These are phyloP conservation scores for Geopyxis carbonaria DNA, from an alignment of 495 filamentous ascomycete species.

Conservation along the genomic window DNA sequence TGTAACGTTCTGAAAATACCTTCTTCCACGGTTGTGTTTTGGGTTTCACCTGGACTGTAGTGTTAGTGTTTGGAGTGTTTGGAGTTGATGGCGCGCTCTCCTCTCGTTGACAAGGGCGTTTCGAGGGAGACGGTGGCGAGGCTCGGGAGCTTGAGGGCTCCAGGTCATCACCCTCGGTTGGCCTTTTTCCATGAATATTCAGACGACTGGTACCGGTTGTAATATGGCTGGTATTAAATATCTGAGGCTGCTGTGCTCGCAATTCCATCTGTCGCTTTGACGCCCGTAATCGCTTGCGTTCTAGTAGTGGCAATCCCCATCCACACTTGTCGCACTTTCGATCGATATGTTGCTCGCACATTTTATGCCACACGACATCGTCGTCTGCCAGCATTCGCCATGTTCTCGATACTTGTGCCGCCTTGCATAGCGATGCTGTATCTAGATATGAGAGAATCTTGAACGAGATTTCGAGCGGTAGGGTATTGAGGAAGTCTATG, in stretches of 20 bases:
- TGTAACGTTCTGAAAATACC: constrained; percentile 73
- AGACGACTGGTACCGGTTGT: constrained; percentile 17
- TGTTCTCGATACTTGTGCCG: constrained; percentile 77
- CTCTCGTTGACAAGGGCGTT: constrained; percentile 19
- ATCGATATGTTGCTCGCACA: constrained; percentile 98
- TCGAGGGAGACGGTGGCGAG: constrained; percentile 8
- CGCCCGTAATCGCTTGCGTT: constrained; percentile 70
- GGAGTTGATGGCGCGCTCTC: constrained; percentile 8
- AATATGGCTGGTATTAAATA: constrained; percentile 17
- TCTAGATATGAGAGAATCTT: constrained; percentile 88
- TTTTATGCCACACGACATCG: constrained; percentile 94
- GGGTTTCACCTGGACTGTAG: constrained; percentile 26
- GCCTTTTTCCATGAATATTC: constrained; percentile 28
- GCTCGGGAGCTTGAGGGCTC: neutral
- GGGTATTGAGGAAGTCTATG: constrained; percentile 80
- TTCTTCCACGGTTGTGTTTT: constrained; percentile 67
- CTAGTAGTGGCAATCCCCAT: constrained; percentile 79
- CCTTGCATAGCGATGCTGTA: constrained; percentile 90
- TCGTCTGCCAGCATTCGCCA: constrained; percentile 85
- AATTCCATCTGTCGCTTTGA: constrained; percentile 73
- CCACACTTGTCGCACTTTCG: constrained; percentile 94
- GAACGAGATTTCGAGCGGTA: constrained; percentile 80
- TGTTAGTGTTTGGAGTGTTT: too few species aligned
- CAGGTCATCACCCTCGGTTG: constrained; percentile 9
- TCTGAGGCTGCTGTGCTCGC: constrained; percentile 37